Percentiles rank a stretch among this genome's conserved stretches.
Conservation (phyloP, 108 stramenopile genomes). For the Cyclotella choctawhatcheeana region DNA sequence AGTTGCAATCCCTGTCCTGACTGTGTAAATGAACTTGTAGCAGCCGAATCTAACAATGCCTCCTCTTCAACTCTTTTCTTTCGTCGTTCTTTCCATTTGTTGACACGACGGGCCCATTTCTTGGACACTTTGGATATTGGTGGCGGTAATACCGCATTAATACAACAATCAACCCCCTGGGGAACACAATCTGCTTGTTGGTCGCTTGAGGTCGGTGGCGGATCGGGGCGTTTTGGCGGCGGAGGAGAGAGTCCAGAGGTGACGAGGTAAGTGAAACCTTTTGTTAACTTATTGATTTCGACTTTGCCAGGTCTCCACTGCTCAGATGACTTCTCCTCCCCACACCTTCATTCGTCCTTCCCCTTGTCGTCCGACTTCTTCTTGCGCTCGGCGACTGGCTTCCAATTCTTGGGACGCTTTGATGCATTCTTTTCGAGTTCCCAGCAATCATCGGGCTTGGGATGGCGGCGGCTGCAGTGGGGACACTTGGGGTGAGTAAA, state of each 20-base stretch:
- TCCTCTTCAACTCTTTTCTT: neutral
- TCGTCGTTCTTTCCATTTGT: neutral
- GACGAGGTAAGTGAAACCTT: conserved; percentile 4
- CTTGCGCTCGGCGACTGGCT: conserved; percentile 5
- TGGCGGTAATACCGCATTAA: neutral
- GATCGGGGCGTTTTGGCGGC: conserved; percentile 1
- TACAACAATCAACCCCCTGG: conserved; percentile 3
- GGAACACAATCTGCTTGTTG: neutral
- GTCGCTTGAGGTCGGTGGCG: neutral
- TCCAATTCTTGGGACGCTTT: neutral
- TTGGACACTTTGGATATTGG: conserved; percentile 6
- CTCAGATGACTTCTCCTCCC: conserved; percentile 9
- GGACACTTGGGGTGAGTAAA: neutral
- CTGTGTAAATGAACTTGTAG: conserved; percentile 1
- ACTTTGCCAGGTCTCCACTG: conserved; percentile 17
- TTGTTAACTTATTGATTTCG: conserved; percentile 22
- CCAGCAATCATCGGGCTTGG: conserved; percentile 26
- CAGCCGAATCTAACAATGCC: conserved; percentile 18
- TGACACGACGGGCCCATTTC: conserved; percentile 9
- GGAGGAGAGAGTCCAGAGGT: neutral
- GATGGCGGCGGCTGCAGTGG: conserved; percentile 7
- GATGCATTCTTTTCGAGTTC: conserved; percentile 10
- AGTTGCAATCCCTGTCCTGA: neutral
- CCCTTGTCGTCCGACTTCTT: neutral
- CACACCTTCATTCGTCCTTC: conserved; percentile 4